Conservation (phyloP, 352 stramenopile genomes). For the Pythium monospermum region DNA sequence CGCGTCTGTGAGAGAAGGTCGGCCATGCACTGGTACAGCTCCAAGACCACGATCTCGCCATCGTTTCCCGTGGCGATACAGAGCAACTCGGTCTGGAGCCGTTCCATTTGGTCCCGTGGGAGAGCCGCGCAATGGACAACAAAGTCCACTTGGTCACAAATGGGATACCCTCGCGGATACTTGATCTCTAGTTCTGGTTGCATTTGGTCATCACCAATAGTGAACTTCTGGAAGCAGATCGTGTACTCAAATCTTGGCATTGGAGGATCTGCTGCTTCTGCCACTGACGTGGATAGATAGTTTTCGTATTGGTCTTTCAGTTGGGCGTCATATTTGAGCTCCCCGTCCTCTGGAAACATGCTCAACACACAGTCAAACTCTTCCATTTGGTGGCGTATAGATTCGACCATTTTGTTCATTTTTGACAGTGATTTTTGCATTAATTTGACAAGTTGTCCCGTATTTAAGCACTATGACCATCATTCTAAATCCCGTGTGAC, state of each 20-base stretch:
- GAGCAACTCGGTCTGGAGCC: slow-evolving; percentile 31
- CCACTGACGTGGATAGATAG: neutral
- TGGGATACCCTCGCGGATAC: slow-evolving; percentile 41
- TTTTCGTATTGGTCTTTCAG: slow-evolving; percentile 24
- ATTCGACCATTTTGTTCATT: slow-evolving; percentile 11
- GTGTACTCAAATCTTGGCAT: slow-evolving; percentile 33
- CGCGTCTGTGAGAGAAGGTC: slow-evolving; percentile 27
- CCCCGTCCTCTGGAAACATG: slow-evolving; percentile 52
- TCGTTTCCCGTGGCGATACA: slow-evolving; percentile 24
- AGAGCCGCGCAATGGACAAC: slow-evolving; percentile 50
- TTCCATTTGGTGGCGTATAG: slow-evolving; percentile 41
- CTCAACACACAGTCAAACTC: slow-evolving; percentile 75
- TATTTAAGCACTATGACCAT: too few relatives aligned
- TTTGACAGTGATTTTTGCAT: too few relatives aligned
- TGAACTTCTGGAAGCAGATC: slow-evolving; percentile 37
- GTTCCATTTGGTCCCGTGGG: slow-evolving; percentile 31
- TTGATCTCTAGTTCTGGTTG: slow-evolving; percentile 39
- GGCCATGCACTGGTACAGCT: slow-evolving; percentile 63
- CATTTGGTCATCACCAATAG: neutral
- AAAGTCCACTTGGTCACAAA: slow-evolving; percentile 22
- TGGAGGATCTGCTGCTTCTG: neutral
- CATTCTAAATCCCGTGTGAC: slow-evolving; percentile 18
- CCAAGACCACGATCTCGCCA: slow-evolving; percentile 45
- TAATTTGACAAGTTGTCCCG: too few relatives aligned
- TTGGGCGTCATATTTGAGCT: slow-evolving; percentile 37